These are phyloP conservation scores for Phanerodontia chrysosporium DNA, from an alignment of 768 basidiomycete genomes.

Conservation along the genomic window DNA sequence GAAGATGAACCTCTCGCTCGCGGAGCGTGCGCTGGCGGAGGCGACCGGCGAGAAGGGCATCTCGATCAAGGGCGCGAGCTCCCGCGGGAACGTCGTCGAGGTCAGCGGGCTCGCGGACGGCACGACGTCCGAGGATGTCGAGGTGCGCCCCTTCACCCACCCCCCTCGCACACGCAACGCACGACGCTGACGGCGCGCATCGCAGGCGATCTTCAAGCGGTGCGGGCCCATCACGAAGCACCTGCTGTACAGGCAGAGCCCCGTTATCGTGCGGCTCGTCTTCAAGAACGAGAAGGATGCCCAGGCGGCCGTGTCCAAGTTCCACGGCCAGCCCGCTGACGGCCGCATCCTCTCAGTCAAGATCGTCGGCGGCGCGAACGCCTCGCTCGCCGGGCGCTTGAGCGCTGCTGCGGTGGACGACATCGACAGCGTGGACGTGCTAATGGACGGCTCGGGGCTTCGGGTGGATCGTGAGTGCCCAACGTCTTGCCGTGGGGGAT, in stretches of 20 bases:
- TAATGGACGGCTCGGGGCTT: slow-evolving; percentile 45
- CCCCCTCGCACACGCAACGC: neutral
- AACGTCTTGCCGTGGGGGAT: neutral
- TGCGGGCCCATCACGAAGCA: slow-evolving; percentile 62
- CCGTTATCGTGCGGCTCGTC: slow-evolving; percentile 62
- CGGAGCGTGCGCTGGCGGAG: slow-evolving; percentile 42
- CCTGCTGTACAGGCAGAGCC: slow-evolving; percentile 22
- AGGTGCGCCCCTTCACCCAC: slow-evolving; percentile 27
- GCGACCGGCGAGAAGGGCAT: slow-evolving; percentile 29
- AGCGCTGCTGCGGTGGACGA: slow-evolving; percentile 39
- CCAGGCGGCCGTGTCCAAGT: slow-evolving; percentile 63
- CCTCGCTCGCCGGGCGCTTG: slow-evolving; percentile 53
- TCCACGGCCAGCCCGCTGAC: slow-evolving; percentile 79
- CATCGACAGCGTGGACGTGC: slow-evolving; percentile 40
- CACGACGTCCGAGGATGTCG: slow-evolving; percentile 80
- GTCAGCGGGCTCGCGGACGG: slow-evolving; percentile 70
- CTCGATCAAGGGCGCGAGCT: slow-evolving; percentile 68
- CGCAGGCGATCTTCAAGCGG: slow-evolving; percentile 72
- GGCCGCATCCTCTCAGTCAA: slow-evolving; percentile 67
- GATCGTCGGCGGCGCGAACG: slow-evolving; percentile 54
- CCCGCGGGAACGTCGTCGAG: slow-evolving; percentile 60
- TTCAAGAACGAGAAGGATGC: slow-evolving; percentile 66
- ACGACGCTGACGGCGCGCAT: neutral
- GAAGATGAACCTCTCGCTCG: slow-evolving; percentile 51
- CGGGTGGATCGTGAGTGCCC: slow-evolving; percentile 53